Percentiles rank a stretch among this genome's conserved stretches.
These are phyloP conservation scores for Mesembryanthemum crystallinum DNA, from an alignment of 148 eudicot species.

Conservation along the genomic window DNA sequence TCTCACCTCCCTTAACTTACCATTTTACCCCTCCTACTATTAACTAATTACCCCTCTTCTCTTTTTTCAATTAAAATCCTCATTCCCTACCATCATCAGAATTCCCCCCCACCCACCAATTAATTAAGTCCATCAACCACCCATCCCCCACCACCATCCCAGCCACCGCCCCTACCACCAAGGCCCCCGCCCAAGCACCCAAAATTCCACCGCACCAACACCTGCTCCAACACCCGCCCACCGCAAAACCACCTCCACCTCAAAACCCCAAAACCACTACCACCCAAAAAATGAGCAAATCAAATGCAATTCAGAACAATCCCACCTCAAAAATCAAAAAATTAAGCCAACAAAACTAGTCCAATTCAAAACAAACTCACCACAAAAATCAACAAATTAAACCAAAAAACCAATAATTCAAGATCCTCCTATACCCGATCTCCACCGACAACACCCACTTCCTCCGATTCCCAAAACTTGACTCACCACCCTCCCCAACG, in stretches of 20 bases:
- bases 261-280: too few species aligned
- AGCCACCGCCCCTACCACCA: background rate
- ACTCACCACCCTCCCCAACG: slow-evolving; percentile 61
- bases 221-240: slow-evolving; percentile 6
- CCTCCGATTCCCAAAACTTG: slow-evolving; percentile 51
- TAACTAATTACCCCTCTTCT: too few species aligned
- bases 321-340: slow-evolving; percentile 36
- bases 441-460: slow-evolving; percentile 39
- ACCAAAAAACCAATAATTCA: too few species aligned
- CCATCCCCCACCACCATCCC: background rate
- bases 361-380: too few species aligned
- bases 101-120: too few species aligned
- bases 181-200: slow-evolving; percentile 31
- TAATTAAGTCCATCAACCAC: background rate
- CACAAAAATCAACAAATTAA: too few species aligned
- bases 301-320: slow-evolving; percentile 35
- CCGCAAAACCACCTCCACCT: slow-evolving; percentile 31
- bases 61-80: too few species aligned
- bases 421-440: slow-evolving; percentile 38
- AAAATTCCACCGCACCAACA: slow-evolving; percentile 22
- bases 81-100: too few species aligned
- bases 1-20: too few species aligned
- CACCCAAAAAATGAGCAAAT: too few species aligned
- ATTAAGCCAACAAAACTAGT: too few species aligned
- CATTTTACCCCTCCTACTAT: too few species aligned